Evolutionary conservation across 2,329 filamentous ascomycete genomes (phyloP).

Genomic region (Coleophoma eucalyptorum): DNA sequence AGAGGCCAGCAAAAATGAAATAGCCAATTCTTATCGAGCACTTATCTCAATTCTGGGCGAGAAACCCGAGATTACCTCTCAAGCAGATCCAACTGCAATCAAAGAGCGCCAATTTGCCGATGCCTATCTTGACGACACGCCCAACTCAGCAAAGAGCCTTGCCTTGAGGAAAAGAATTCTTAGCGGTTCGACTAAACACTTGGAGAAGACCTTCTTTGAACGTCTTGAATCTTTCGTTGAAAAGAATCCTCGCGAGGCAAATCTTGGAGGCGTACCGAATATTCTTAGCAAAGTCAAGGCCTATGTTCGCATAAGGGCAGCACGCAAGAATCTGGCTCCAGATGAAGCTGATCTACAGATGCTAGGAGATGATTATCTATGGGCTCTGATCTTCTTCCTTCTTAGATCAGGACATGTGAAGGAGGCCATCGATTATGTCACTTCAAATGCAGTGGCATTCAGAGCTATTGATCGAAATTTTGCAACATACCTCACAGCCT

Average conservation of each 20-base stretch:
- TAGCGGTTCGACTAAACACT: constrained; percentile 70
- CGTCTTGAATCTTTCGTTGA: constrained; percentile 74
- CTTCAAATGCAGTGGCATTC: constrained; percentile 75
- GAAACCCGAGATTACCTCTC: constrained; percentile 53
- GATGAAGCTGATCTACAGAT: constrained; percentile 79
- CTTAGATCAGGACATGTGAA: constrained; percentile 78
- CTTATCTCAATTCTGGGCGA: constrained; percentile 78
- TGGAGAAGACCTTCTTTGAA: constrained; percentile 77
- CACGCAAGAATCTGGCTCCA: constrained; percentile 78
- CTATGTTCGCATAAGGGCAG: constrained; percentile 78
- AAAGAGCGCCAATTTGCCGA: constrained; percentile 72
- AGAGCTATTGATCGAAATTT: constrained; percentile 89
- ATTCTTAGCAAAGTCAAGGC: constrained; percentile 88
- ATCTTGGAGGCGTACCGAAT: constrained; percentile 83
- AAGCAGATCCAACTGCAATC: constrained; percentile 59
- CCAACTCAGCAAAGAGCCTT: constrained; percentile 59
- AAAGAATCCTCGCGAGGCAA: constrained; percentile 84
- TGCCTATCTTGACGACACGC: constrained; percentile 73
- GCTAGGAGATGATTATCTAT: constrained; percentile 79
- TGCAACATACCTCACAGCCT: constrained; percentile 80
- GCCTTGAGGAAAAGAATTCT: constrained; percentile 76
- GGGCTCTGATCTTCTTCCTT: constrained; percentile 92
- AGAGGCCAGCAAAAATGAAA: constrained; percentile 68
- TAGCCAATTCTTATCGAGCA: constrained; percentile 79
- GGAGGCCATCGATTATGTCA: constrained; percentile 85